Conservation (phyloP, 768 basidiomycete species). For the Termitomyces sp. region DNA sequence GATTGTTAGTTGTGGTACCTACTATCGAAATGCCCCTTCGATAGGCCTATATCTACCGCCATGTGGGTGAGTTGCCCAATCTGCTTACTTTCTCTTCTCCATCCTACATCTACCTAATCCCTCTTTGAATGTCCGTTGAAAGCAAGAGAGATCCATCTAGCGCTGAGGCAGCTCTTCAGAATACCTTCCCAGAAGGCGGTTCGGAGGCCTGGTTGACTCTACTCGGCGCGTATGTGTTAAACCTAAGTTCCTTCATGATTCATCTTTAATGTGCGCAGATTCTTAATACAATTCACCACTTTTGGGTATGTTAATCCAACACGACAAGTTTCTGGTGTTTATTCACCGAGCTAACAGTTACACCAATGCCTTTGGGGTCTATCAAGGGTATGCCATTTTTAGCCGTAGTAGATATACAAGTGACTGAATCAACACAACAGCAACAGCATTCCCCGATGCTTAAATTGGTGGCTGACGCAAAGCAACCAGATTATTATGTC, state of each 20-base stretch:
- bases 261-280: neutral
- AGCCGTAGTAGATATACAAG: neutral
- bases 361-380: conserved; percentile 1
- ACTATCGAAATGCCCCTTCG: too few species aligned
- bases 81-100: neutral
- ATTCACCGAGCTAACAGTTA: neutral
- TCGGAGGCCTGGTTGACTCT: conserved; percentile 4
- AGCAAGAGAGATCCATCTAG: neutral
- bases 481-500: conserved; percentile 12
- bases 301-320: neutral
- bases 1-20: too few species aligned
- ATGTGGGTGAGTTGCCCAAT: neutral
- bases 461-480: neutral
- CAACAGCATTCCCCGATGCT: neutral
- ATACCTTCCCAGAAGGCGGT: conserved; percentile 6
- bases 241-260: neutral
- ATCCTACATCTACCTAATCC: neutral
- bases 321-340: neutral
- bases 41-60: too few species aligned
- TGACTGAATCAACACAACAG: neutral
- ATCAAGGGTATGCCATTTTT: neutral
- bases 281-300: neutral
- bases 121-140: neutral
- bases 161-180: neutral
- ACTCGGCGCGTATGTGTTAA: conserved; percentile 5